These are phyloP conservation scores for Lolium perenne DNA, from an alignment of 176 grass and related monocot genomes.

Conservation along the genomic window DNA sequence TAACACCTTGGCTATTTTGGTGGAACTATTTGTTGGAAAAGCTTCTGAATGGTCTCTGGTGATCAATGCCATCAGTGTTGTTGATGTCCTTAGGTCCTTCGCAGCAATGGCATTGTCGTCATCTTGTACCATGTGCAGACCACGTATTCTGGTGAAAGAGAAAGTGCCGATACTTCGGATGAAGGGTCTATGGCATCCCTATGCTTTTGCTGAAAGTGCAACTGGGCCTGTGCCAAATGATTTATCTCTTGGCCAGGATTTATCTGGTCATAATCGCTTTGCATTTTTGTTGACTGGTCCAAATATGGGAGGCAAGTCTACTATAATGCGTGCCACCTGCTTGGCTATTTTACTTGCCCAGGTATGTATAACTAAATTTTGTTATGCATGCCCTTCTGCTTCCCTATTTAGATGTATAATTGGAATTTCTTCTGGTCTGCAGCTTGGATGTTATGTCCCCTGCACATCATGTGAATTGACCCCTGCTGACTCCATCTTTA, in stretches of 20 bases:
- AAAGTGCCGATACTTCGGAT: conserved; percentile 62
- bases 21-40: conserved; percentile 66
- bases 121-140: conserved; percentile 69
- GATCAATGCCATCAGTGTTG: conserved; percentile 64
- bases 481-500: conserved; percentile 83
- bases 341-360: conserved; percentile 82
- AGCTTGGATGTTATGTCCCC: conserved; percentile 96
- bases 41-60: conserved; percentile 80
- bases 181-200: conserved; percentile 98
- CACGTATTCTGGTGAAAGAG: conserved; percentile 58
- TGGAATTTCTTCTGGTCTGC: conserved; percentile 38
- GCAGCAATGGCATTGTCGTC: conserved; percentile 62
- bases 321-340: conserved; percentile 92
- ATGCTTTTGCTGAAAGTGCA: conserved; percentile 76
- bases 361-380: conserved; percentile 51
- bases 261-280: conserved; percentile 56
- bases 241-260: conserved; percentile 69
- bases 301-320: conserved; percentile 98
- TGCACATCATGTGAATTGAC: conserved; percentile 77
- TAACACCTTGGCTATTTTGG: conserved; percentile 62
- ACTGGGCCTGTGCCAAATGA: conserved; percentile 83
- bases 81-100: conserved; percentile 95
- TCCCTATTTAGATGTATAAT: conserved; percentile 29
- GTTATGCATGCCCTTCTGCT: conserved; percentile 18
- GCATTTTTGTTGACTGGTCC: conserved; percentile 94